Evolutionary conservation across 2,329 filamentous ascomycete genomes (phyloP).

Genomic region (Hymenoscyphus repandus): DNA sequence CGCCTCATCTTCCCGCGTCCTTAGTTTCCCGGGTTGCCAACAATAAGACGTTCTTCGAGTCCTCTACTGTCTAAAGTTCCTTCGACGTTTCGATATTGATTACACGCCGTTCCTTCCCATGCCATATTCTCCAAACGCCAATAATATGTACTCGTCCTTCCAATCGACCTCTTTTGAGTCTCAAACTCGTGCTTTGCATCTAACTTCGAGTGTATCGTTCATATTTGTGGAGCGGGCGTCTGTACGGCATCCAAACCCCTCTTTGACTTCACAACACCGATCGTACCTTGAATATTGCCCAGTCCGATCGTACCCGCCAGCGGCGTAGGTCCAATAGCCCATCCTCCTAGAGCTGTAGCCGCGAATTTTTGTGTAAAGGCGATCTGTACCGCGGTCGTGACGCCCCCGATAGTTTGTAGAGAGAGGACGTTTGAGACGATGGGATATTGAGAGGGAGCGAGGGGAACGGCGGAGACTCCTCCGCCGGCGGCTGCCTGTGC

Average conservation of each 20-base stretch:
- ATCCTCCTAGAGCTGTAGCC: conserved; percentile 26
- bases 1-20: no score
- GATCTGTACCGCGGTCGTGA: conserved; percentile 15
- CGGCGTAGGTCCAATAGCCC: conserved; percentile 25
- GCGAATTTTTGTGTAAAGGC: conserved; percentile 29
- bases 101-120: no score
- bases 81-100: no score
- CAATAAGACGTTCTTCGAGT: no score
- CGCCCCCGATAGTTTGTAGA: conserved; percentile 17
- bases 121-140: no score
- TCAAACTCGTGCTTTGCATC: no score
- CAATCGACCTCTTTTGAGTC: no score
- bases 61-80: no score
- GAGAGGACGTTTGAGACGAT: conserved; percentile 14
- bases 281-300: conserved; percentile 17
- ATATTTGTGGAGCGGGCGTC: conserved; percentile 4
- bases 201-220: neutral
- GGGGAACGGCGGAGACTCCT: neutral
- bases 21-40: no score
- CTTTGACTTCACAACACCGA: conserved; percentile 11
- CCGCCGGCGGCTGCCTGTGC: conserved; percentile 10
- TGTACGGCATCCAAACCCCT: conserved; percentile 6
- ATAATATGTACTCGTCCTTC: no score
- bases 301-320: conserved; percentile 24
- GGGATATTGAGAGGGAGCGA: conserved; percentile 16